Conservation (phyloP, 768 basidiomycete species). For the Phallus indusiatus region DNA sequence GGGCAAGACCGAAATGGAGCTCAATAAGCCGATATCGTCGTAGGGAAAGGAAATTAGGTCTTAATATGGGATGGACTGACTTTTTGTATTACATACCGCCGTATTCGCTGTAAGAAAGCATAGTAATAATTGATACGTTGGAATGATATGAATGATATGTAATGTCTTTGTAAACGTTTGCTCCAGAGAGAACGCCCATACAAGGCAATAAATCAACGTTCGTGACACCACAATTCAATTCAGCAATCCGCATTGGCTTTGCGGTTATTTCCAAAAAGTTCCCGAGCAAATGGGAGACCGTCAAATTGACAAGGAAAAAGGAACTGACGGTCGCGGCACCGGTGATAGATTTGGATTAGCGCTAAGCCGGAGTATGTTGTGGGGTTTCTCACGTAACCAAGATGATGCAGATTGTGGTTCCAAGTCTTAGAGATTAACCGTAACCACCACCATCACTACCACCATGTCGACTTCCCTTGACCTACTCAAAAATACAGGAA, state of each 20-base stretch:
- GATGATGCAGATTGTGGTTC: not conserved
- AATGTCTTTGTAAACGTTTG: not conserved
- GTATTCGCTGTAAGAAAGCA: not conserved
- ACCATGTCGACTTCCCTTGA: constrained; percentile 76
- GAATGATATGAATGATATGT: not conserved
- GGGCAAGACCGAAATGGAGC: not conserved
- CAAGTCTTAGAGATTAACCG: not conserved
- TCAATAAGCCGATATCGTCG: not conserved
- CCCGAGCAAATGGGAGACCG: no score
- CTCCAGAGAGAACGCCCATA: not conserved
- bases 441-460: no score
- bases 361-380: no score
- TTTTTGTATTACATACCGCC: not conserved
- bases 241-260: no score
- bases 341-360: no score
- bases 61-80: not conserved
- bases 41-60: not conserved
- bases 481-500: constrained; percentile 36
- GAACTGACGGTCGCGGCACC: no score
- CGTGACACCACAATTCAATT: no score
- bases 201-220: not conserved
- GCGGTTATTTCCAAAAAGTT: no score
- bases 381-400: not conserved
- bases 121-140: not conserved
- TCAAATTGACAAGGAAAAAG: no score